Evolutionary conservation across 106 monocot genomes (phyloP).

Genomic region (Acorus gramineus): DNA sequence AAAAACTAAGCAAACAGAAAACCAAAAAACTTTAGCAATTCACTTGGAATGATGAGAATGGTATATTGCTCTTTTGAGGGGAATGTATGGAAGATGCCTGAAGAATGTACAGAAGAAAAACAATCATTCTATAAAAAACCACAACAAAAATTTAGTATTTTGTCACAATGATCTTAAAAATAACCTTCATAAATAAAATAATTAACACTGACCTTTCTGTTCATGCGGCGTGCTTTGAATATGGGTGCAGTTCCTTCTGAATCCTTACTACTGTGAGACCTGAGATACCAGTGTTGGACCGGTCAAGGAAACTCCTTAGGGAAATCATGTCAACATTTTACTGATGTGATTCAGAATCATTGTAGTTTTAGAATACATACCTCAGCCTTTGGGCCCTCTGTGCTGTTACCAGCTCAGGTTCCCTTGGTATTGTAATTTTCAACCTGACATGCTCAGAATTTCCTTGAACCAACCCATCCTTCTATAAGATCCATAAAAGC

Average conservation of each 20-base stretch:
- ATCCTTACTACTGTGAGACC: conserved; percentile 24
- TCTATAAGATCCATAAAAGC: conserved; percentile 23
- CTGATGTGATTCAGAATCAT: background rate
- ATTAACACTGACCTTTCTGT: conserved; percentile 43
- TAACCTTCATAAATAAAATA: background rate
- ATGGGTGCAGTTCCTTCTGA: conserved; percentile 12
- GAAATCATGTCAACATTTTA: background rate
- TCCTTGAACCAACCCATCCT: conserved; percentile 11
- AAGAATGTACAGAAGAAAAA: conserved; percentile 41
- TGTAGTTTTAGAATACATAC: background rate
- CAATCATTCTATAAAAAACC: background rate
- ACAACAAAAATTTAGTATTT: background rate
- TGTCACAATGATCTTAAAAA: background rate
- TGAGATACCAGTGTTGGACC: conserved; percentile 7
- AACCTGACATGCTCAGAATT: conserved; percentile 26
- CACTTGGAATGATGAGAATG: conserved; percentile 43
- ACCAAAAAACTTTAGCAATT: background rate
- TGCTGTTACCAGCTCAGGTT: conserved; percentile 71
- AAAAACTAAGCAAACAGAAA: background rate
- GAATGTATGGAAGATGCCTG: conserved; percentile 48
- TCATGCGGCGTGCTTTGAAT: conserved; percentile 65
- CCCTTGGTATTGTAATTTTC: conserved; percentile 71
- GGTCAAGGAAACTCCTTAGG: conserved; percentile 15
- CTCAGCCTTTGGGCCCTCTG: conserved; percentile 49
- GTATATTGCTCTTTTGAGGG: conserved; percentile 41